phyloP scores from a whole-genome alignment of 805 yeast species.

The Saturnispora sekii region DNA sequence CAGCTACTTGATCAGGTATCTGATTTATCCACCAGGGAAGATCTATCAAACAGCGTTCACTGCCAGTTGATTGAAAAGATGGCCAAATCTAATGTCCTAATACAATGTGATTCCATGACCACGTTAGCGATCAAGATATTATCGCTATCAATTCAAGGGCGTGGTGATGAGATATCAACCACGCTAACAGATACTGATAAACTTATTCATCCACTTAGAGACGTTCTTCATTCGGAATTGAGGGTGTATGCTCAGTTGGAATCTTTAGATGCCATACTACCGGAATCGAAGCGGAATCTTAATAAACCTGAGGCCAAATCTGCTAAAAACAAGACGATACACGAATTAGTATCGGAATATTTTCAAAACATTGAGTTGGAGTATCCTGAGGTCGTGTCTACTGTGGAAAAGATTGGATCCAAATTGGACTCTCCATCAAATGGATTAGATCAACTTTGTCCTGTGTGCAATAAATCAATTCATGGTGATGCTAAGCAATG shows the following conservation, averaged over 20 bases:
- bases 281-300: slow-evolving; percentile 9
- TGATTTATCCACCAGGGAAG: slow-evolving; percentile 57
- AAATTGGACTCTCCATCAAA: slow-evolving; percentile 47
- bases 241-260: slow-evolving; percentile 40
- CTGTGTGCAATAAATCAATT: slow-evolving; percentile 45
- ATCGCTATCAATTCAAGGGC: slow-evolving; percentile 73
- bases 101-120: slow-evolving; percentile 77
- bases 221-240: slow-evolving; percentile 62
- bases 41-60: slow-evolving; percentile 40
- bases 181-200: slow-evolving; percentile 35
- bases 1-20: slow-evolving; percentile 33
- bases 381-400: slow-evolving; percentile 83
- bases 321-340: slow-evolving; percentile 68
- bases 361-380: slow-evolving; percentile 62
- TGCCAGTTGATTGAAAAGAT: slow-evolving; percentile 37
- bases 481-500: slow-evolving; percentile 53
- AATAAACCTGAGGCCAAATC: slow-evolving; percentile 27
- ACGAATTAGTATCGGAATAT: slow-evolving; percentile 67
- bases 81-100: slow-evolving; percentile 42
- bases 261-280: slow-evolving; percentile 28
- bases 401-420: slow-evolving; percentile 83
- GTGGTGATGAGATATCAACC: slow-evolving; percentile 60
- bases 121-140: slow-evolving; percentile 72
- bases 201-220: slow-evolving; percentile 64
- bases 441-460: slow-evolving; percentile 31